Evolutionary conservation across 2,329 filamentous ascomycete genomes (phyloP).

Genomic region (Colletotrichum trifolii): DNA sequence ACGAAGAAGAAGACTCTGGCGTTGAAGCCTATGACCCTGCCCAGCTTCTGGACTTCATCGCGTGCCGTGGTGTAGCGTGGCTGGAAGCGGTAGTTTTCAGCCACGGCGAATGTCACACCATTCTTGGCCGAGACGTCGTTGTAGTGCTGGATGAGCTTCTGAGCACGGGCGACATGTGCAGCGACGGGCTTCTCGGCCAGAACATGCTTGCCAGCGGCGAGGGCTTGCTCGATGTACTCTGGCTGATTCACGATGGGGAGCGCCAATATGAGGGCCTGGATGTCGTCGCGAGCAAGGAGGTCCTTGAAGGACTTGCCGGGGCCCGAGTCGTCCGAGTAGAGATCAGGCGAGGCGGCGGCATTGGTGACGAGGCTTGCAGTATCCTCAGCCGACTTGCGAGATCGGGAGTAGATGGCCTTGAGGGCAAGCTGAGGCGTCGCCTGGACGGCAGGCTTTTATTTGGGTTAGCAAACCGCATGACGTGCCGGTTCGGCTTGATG

Average conservation of each 20-base stretch:
- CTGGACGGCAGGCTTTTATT: slow-evolving; percentile 65
- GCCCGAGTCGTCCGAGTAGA: slow-evolving; percentile 68
- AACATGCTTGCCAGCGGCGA: slow-evolving; percentile 76
- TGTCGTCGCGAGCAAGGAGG: slow-evolving; percentile 64
- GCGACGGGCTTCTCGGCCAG: slow-evolving; percentile 77
- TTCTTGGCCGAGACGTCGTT: slow-evolving; percentile 40
- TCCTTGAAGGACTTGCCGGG: slow-evolving; percentile 59
- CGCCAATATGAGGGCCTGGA: slow-evolving; percentile 66
- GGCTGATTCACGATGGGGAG: slow-evolving; percentile 73
- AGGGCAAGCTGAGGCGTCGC: slow-evolving; percentile 61
- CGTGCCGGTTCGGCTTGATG: too few species aligned
- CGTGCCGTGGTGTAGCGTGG: slow-evolving; percentile 63
- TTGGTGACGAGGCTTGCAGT: slow-evolving; percentile 52
- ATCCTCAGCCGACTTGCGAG: slow-evolving; percentile 64
- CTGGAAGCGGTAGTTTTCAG: slow-evolving; percentile 79
- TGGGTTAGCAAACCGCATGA: slow-evolving; percentile 16
- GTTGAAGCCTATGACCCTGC: slow-evolving; percentile 53
- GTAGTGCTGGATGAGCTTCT: slow-evolving; percentile 52
- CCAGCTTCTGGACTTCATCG: slow-evolving; percentile 57
- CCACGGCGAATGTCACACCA: slow-evolving; percentile 66
- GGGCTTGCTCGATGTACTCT: slow-evolving; percentile 65
- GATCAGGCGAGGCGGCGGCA: slow-evolving; percentile 47
- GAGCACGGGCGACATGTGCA: slow-evolving; percentile 61
- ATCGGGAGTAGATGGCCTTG: slow-evolving; percentile 75
- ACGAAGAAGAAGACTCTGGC: slow-evolving; percentile 58